Evolutionary conservation across 2,329 filamentous ascomycete species (phyloP).

Genomic region (Cladosporium cucumerinum): DNA sequence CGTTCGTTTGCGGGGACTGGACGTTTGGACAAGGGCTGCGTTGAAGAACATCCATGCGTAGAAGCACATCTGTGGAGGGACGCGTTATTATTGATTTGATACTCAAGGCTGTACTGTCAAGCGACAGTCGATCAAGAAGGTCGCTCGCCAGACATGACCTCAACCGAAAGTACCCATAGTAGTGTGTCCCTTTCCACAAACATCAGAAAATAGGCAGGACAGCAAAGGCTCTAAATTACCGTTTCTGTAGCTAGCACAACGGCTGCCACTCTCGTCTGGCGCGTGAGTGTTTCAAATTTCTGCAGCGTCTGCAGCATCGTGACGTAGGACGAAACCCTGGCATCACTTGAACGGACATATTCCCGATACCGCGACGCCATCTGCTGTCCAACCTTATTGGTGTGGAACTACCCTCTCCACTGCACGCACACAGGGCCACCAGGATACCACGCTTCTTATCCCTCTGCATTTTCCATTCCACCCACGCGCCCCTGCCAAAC

Average conservation of each 20-base stretch:
- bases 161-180: background rate
- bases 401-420: background rate
- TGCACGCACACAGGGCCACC: background rate
- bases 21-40: background rate
- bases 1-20: background rate
- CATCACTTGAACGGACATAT: background rate
- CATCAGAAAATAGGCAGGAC: background rate
- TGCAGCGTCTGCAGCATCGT: constrained; percentile 8
- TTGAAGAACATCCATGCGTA: background rate
- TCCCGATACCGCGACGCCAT: background rate
- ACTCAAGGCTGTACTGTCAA: background rate
- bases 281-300: constrained; percentile 7
- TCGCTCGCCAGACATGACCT: background rate
- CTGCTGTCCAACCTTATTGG: background rate
- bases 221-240: background rate
- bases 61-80: background rate
- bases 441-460: constrained; percentile 2
- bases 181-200: background rate
- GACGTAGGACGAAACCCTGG: constrained; percentile 4
- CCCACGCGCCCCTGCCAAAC: background rate
- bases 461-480: constrained; percentile 7
- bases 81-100: too few relatives aligned
- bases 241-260: background rate
- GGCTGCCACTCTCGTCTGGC: background rate
- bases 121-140: background rate